Evolutionary conservation across 2,329 filamentous ascomycete species (phyloP).

Genomic region (Trichoderma harzianum): DNA sequence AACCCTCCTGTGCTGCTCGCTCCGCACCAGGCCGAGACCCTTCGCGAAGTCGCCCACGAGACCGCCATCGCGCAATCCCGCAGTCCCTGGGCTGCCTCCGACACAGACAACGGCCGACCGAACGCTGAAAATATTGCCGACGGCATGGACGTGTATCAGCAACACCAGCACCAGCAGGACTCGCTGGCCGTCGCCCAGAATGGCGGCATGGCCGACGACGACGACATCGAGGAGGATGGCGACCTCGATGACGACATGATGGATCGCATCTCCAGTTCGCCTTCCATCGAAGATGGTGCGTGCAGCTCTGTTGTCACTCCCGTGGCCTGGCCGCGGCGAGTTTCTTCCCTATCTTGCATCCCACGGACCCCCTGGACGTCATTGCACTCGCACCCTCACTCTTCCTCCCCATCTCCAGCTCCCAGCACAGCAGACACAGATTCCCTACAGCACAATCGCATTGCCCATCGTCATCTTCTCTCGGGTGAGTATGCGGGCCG

Average conservation of each 20-base stretch:
- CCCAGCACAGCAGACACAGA: constrained; percentile 20
- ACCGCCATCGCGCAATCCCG: constrained; percentile 67
- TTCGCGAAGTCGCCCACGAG: constrained; percentile 77
- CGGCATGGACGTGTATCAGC: constrained; percentile 35
- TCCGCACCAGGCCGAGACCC: constrained; percentile 80
- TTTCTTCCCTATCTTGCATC: constrained; percentile 37
- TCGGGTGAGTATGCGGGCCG: constrained; percentile 29
- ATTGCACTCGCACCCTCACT: constrained; percentile 25
- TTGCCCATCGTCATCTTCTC: constrained; percentile 42
- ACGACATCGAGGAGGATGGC: constrained; percentile 63
- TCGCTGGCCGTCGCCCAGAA: constrained; percentile 59
- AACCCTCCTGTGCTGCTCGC: constrained; percentile 45
- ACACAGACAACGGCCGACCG: constrained; percentile 24
- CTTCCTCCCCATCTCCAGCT: constrained; percentile 24
- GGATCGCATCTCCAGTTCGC: constrained; percentile 98
- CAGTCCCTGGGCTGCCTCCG: constrained; percentile 55
- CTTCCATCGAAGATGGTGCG: constrained; percentile 99
- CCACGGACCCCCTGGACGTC: constrained; percentile 35
- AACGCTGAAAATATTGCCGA: constrained; percentile 21
- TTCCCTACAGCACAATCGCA: not conserved
- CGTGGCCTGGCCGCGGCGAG: constrained; percentile 42
- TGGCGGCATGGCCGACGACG: constrained; percentile 58
- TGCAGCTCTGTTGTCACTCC: constrained; percentile 46
- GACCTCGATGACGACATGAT: constrained; percentile 88
- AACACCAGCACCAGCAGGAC: constrained; percentile 49